phyloP scores from a whole-genome alignment of 441 rosid genomes.

The Erodium moschatum region DNA sequence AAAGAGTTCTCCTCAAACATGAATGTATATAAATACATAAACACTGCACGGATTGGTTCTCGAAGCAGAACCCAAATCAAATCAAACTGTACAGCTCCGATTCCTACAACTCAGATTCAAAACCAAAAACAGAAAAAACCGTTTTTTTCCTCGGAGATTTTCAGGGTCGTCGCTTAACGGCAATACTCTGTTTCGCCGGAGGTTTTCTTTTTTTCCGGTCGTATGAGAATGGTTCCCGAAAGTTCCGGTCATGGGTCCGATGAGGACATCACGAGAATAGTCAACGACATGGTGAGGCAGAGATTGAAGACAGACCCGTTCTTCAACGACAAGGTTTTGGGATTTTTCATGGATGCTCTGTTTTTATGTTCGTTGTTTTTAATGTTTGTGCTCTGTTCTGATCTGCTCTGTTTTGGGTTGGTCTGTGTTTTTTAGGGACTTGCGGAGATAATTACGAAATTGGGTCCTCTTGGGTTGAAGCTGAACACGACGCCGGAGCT shows the following conservation, averaged over 20 bases:
- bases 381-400: neutral
- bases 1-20: neutral
- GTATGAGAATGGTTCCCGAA: neutral
- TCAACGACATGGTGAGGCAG: neutral
- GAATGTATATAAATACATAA: neutral
- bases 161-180: no score
- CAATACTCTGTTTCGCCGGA: no score
- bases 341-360: neutral
- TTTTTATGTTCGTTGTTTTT: neutral
- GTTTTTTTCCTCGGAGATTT: no score
- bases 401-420: neutral
- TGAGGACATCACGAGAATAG: neutral
- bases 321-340: neutral
- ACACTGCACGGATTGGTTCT: neutral
- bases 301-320: neutral
- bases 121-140: no score
- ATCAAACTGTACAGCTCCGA: neutral
- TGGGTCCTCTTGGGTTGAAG: slow-evolving; percentile 1
- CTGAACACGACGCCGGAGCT: neutral
- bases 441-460: neutral
- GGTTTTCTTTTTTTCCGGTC: neutral
- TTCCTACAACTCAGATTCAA: no score
- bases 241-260: neutral
- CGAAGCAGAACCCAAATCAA: neutral
- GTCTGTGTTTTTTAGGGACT: neutral